Conservation (phyloP, 2,329 filamentous ascomycete species). For the Trichophyton simii region DNA sequence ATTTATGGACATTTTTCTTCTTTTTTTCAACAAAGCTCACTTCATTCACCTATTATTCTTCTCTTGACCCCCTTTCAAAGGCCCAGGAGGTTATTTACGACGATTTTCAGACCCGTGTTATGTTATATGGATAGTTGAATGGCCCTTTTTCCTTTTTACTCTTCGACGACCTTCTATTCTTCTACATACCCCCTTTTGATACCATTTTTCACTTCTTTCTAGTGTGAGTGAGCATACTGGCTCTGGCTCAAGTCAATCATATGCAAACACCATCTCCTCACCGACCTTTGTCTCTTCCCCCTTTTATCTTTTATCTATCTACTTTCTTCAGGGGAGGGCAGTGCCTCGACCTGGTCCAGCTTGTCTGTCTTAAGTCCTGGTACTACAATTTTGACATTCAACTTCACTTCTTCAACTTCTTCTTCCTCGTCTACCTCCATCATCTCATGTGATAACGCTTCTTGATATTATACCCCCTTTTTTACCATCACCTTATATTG, state of each 20-base stretch:
- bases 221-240: slow-evolving; percentile 1
- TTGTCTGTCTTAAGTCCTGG: background rate
- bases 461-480: background rate
- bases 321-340: background rate
- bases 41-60: background rate
- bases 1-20: background rate
- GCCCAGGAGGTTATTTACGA: background rate
- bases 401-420: background rate
- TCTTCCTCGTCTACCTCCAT: background rate
- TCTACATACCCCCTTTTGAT: slow-evolving; percentile 6
- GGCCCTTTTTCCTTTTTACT: background rate
- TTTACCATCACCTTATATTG: background rate
- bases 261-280: background rate
- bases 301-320: background rate
- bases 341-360: background rate
- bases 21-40: background rate
- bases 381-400: background rate
- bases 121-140: background rate
- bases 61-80: background rate
- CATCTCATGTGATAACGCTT: background rate
- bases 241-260: slow-evolving; percentile 2
- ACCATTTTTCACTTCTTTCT: slow-evolving; percentile 4
- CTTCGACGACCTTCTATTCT: background rate
- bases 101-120: background rate
- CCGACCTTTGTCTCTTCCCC: background rate